Conservation (phyloP, 345 rosid species). For the Cardamine occulta region DNA sequence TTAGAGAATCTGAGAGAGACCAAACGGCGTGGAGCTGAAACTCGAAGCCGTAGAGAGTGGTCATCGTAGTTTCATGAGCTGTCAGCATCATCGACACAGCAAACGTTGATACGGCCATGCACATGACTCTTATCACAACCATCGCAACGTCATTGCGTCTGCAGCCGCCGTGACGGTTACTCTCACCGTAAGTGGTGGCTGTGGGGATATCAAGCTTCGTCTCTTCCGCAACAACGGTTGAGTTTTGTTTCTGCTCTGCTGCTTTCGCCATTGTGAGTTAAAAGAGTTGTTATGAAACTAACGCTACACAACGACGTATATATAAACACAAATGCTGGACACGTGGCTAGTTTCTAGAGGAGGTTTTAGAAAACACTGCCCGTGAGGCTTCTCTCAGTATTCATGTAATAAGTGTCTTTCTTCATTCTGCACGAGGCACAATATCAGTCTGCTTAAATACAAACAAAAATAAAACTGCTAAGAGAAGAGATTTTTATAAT, state of each 20-base stretch:
- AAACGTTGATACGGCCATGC: conserved; percentile 54
- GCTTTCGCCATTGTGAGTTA: conserved; percentile 34
- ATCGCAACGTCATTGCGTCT: conserved; percentile 47
- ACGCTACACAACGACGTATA: background rate
- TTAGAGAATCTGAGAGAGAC: conserved; percentile 77
- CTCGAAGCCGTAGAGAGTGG: conserved; percentile 65
- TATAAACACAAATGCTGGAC: conserved; percentile 12
- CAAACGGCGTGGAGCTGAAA: conserved; percentile 70
- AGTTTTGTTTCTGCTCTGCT: conserved; percentile 33
- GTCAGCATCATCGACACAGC: conserved; percentile 74
- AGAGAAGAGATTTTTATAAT: background rate
- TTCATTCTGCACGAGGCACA: conserved; percentile 33
- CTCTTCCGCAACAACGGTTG: conserved; percentile 11
- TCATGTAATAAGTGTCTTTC: conserved; percentile 35
- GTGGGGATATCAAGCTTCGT: conserved; percentile 28
- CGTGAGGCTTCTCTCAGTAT: conserved; percentile 43
- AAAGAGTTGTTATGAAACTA: background rate
- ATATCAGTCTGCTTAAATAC: conserved; percentile 12
- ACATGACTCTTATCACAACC: conserved; percentile 53
- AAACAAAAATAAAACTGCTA: background rate
- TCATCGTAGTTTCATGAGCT: conserved; percentile 61
- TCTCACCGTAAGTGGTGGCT: conserved; percentile 25
- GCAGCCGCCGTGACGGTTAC: background rate
- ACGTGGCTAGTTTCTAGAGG: conserved; percentile 19
- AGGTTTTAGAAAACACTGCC: conserved; percentile 8